These are phyloP conservation scores for Schoenoplectus triqueter DNA, from an alignment of 202 grass and related monocot species.

Conservation along the genomic window DNA sequence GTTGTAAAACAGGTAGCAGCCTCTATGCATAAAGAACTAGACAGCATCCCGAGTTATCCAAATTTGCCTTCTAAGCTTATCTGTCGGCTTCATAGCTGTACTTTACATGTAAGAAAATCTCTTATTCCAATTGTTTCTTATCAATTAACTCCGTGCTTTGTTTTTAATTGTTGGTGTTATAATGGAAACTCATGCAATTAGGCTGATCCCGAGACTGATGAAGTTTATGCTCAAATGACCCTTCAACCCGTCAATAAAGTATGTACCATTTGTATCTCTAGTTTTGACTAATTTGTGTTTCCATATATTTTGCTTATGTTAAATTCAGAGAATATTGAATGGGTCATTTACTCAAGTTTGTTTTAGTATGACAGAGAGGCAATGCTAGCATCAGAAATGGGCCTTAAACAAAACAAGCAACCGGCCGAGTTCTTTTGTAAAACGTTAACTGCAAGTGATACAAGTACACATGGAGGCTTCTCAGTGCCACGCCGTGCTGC, in stretches of 20 bases:
- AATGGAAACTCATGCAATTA: conserved; percentile 40
- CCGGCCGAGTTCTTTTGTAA: conserved; percentile 95
- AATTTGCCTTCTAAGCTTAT: conserved; percentile 93
- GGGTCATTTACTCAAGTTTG: conserved; percentile 37
- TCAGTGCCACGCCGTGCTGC: conserved; percentile 94
- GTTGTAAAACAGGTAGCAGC: conserved; percentile 72
- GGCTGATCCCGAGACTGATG: conserved; percentile 96
- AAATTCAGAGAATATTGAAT: conserved; percentile 31
- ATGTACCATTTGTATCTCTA: conserved; percentile 7
- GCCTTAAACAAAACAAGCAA: conserved; percentile 97
- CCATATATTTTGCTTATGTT: conserved; percentile 4
- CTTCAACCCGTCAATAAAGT: conserved; percentile 99
- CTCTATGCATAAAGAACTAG: conserved; percentile 92
- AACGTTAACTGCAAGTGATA: conserved; percentile 91
- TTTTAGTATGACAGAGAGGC: conserved; percentile 93
- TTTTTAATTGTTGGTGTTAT: conserved; percentile 14
- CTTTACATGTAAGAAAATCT: conserved; percentile 69
- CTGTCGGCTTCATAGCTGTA: conserved; percentile 85
- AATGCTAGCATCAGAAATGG: conserved; percentile 89
- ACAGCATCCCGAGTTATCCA: conserved; percentile 78
- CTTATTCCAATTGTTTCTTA: background rate
- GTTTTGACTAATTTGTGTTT: background rate
- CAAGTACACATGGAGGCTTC: conserved; percentile 95
- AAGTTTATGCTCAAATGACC: conserved; percentile 98
- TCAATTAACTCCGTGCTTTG: background rate